Evolutionary conservation across 495 filamentous ascomycete species (phyloP), one percentile per base, ranked within the genome.

Genomic region (Penicillium nucicola): DNA sequence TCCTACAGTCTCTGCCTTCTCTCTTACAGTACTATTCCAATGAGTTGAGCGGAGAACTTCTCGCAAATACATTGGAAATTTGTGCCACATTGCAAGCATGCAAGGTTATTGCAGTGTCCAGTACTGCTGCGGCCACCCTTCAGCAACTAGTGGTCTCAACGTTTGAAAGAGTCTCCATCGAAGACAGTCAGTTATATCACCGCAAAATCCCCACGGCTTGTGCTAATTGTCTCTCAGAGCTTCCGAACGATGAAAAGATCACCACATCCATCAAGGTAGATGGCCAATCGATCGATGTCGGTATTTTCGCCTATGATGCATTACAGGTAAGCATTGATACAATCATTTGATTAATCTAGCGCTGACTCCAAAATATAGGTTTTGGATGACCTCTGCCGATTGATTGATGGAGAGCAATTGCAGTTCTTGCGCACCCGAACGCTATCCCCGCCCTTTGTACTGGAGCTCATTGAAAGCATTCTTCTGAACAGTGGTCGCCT

Each of bases 91-190:
- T 98, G 37, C 91, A 97, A 67, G 84, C 82, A 22, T 90, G 88
- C 66, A 97, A 96, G 69, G 92, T 86, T 68, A 83, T 84, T 25
- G 89, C 95, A 19, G 91, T 97, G 55, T 92, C 90, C 53, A 95
- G 93, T 52, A 96, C 93, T 1, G 92, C 93, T 14, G 90, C 92
- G 22, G 93, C 93, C 38, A 96, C 95, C 2, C 72, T 98, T 44
- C 93, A 96, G 66, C 93, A 98, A 69, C 82, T 97, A 15, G 86
- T 97, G 5, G 88, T 90, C 41, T 86, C 87, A 5, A 87, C 92
- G 1, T 97, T 95, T 70, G 95, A 98, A 66, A 90, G 92, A 66
- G 89, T 97, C 2, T 81, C 83, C 0, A 68, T 71, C 38, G 91
- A 97, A 74, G 90, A 97, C 65, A 83, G 86, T 64, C 7, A 42